Conservation (phyloP, 306 rosid species). For the Casuarina equisetifolia region DNA sequence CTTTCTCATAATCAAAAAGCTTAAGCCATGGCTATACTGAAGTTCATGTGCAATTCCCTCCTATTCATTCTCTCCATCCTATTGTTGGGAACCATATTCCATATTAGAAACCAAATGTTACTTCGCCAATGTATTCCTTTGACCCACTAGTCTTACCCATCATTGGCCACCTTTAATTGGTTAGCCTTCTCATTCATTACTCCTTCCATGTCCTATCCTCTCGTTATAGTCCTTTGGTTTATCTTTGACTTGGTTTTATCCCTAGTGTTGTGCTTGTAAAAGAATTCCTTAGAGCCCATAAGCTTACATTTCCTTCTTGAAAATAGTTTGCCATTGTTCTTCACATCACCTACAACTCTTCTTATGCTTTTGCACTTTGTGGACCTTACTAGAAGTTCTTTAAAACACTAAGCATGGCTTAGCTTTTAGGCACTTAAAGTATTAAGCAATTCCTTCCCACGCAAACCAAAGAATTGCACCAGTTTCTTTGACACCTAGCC, state of each 20-base stretch:
- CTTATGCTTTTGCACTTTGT: conserved; percentile 42
- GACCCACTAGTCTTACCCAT: conserved; percentile 38
- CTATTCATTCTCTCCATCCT: too few species aligned
- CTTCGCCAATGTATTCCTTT: conserved; percentile 27
- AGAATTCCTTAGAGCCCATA: conserved; percentile 42
- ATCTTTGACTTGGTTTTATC: conserved; percentile 35
- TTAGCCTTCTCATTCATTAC: conserved; percentile 38
- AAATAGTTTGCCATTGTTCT: conserved; percentile 17
- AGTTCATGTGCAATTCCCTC: too few species aligned
- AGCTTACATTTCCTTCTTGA: conserved; percentile 29
- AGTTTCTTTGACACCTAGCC: conserved; percentile 24
- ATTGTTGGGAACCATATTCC: too few species aligned
- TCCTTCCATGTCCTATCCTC: conserved; percentile 34
- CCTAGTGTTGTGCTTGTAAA: conserved; percentile 34
- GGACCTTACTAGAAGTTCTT: conserved; percentile 50
- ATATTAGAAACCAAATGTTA: too few species aligned
- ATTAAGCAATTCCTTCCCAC: conserved; percentile 13
- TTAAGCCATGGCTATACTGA: too few species aligned
- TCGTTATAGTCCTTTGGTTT: conserved; percentile 41
- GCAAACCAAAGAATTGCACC: conserved; percentile 29
- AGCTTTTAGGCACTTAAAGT: conserved; percentile 34
- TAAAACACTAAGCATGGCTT: conserved; percentile 33
- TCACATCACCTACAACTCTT: conserved; percentile 34
- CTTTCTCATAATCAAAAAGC: too few species aligned
- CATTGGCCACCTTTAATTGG: conserved; percentile 40